phyloP scores from a whole-genome alignment of 305 asterid genomes.

The Rubia occidens region DNA sequence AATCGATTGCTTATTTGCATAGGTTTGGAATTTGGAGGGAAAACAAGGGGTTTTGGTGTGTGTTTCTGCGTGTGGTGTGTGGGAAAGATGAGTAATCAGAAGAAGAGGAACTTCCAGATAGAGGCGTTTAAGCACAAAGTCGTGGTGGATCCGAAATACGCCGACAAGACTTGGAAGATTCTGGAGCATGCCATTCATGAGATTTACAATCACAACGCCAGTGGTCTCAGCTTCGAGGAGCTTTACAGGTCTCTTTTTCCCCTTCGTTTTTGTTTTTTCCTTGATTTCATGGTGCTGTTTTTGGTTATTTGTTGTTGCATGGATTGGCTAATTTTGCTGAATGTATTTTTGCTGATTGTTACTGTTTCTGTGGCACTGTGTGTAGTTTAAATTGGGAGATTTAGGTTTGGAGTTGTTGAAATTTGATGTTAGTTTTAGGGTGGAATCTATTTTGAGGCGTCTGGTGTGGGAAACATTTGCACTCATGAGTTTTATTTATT shows the following conservation, averaged over 20 bases:
- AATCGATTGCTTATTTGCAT: neutral
- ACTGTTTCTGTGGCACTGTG: neutral
- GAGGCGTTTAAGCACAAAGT: constrained; percentile 79
- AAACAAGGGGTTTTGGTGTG: constrained; percentile 1
- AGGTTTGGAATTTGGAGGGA: neutral
- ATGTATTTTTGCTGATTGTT: neutral
- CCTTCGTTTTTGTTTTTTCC: neutral
- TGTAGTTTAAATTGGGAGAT: neutral
- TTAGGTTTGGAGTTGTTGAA: neutral
- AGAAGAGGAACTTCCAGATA: constrained; percentile 69
- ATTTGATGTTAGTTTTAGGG: neutral
- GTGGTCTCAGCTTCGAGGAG: constrained; percentile 89
- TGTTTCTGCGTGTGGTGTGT: neutral
- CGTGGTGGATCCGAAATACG: constrained; percentile 95
- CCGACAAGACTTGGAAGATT: constrained; percentile 80
- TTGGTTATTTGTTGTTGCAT: neutral
- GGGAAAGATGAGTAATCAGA: constrained; percentile 48
- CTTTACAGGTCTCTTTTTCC: constrained; percentile 49
- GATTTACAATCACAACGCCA: constrained; percentile 83
- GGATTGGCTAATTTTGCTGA: neutral
- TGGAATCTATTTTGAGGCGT: neutral
- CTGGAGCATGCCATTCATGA: constrained; percentile 67
- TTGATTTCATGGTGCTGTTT: neutral
- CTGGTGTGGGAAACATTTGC: neutral
- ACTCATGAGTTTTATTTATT: neutral